These are phyloP conservation scores for Sporothrix curviconia DNA, from an alignment of 2,329 filamentous ascomycete species.

Conservation along the genomic window DNA sequence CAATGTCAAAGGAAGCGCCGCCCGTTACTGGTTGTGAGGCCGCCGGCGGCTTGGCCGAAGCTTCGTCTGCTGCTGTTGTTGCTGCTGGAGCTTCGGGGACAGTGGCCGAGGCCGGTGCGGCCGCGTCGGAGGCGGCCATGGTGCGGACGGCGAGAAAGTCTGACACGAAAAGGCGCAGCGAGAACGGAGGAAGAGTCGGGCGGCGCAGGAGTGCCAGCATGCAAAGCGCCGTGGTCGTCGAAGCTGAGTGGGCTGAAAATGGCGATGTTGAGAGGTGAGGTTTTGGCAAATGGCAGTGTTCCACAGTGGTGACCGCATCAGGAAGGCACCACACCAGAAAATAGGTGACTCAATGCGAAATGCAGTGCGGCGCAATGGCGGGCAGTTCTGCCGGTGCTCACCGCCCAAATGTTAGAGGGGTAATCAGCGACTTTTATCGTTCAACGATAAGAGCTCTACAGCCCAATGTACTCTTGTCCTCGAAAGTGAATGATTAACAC, in stretches of 20 bases:
- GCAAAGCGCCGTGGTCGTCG: too few relatives aligned
- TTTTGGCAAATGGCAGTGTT: not conserved
- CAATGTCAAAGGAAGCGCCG: constrained; percentile 38
- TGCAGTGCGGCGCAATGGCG: not conserved
- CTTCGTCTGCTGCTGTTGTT: not conserved
- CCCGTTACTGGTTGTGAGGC: not conserved
- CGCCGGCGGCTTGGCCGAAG: not conserved
- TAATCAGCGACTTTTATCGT: too few relatives aligned
- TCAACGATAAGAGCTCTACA: too few relatives aligned
- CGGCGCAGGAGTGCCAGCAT: constrained; percentile 9
- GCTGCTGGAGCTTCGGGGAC: too few relatives aligned
- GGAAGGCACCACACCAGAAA: not conserved
- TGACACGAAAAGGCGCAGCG: not conserved
- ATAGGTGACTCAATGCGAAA: constrained; percentile 5
- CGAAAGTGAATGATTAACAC: too few relatives aligned
- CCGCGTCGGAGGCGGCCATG: constrained; percentile 9
- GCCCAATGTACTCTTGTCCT: too few relatives aligned
- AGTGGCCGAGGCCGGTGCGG: not conserved
- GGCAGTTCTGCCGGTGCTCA: constrained; percentile 12
- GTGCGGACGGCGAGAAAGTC: not conserved
- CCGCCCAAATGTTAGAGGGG: constrained; percentile 16
- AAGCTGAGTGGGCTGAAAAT: too few relatives aligned
- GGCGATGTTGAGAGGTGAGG: not conserved
- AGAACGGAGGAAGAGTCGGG: constrained; percentile 12
- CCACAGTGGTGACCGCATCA: constrained; percentile 5